Evolutionary conservation across 1,284 basidiomycete genomes (phyloP), one percentile per base, ranked within the genome.

Genomic region (Tylopilus orsonianus): DNA sequence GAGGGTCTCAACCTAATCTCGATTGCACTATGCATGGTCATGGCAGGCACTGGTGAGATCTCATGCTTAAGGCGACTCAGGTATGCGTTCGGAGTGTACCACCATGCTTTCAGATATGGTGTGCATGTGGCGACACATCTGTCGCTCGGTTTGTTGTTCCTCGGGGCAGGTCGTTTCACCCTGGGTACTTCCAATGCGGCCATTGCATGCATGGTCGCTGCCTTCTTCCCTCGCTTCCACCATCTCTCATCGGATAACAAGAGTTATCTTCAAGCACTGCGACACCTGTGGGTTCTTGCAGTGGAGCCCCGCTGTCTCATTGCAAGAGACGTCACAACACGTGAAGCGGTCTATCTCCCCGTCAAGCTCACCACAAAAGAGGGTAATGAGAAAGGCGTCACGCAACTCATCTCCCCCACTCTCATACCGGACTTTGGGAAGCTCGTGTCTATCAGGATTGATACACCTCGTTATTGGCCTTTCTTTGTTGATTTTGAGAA

Each of bases 21-120:
- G 0, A 76, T 97, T 32, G 79, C 93, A 4, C 71, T 97, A 23
- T 85, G 87, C 56, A 88, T 96, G 75, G 87, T 98, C 42, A 93
- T 98, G 89, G 91, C 94, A 0, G 97, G 97, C 3, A 97, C 93
- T 0, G 97, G 97, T 10, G 93, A 99, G 65, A 82, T 98, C 37
- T 89, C 88, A 43, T 87, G 92, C 53, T 75, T 99, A 22, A 83
- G 93, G 24, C 81, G 93, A n/a, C 76, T 98, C 12, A 83, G 97
- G 20, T 85, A 90, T 60, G 85, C 90, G 4, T 97, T 95, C 62
- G 95, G 93, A n/a, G 87, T 92, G 75, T 87, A 90, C 61, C 85
- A 88, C 49, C 84, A 83, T 41, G 76, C 82, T 2, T 82, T 87
- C 68, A 84, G 87, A 50, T 99, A 97, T 61, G 94, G 94, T 1